Evolutionary conservation across 768 basidiomycete genomes (phyloP).

Genomic region (Pleurotus ostreatus): DNA sequence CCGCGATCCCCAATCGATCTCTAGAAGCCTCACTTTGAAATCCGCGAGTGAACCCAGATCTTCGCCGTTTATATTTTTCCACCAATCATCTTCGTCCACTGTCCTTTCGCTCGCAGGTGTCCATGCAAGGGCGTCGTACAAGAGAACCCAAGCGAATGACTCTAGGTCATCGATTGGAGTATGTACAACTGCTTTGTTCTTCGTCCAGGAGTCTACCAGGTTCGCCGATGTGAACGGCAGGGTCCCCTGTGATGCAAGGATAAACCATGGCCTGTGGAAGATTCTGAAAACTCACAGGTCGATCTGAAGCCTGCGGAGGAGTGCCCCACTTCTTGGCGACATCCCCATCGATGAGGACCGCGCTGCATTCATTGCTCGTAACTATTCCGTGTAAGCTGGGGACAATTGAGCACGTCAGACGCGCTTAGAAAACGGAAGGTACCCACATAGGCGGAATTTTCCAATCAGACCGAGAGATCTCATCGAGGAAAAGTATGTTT

Average conservation of each 20-base stretch:
- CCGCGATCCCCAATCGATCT: too few species aligned
- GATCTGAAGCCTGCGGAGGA: not conserved
- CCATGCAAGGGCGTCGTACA: not conserved
- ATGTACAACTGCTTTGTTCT: not conserved
- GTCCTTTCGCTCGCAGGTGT: not conserved
- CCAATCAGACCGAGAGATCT: not conserved
- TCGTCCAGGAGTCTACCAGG: not conserved
- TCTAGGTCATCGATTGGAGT: slow-evolving; percentile 9
- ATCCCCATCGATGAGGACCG: slow-evolving; percentile 8
- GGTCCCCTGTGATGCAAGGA: not conserved
- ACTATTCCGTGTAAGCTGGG: not conserved
- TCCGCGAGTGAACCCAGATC: not conserved
- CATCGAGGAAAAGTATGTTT: slow-evolving; percentile 3
- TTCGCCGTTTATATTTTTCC: not conserved
- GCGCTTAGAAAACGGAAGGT: not conserved
- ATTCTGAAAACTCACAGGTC: not conserved
- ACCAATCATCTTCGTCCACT: not conserved
- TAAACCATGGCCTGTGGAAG: not conserved
- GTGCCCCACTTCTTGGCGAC: slow-evolving; percentile 1
- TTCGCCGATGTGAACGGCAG: slow-evolving; percentile 2
- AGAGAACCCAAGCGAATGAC: slow-evolving; percentile 7
- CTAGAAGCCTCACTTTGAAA: slow-evolving; percentile 8
- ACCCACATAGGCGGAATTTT: not conserved
- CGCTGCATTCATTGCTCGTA: not conserved
- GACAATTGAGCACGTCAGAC: not conserved